Evolutionary conservation across 2,329 filamentous ascomycete species (phyloP), one percentile per base, ranked within the genome.

Genomic region (Salinomyces thailandicus): DNA sequence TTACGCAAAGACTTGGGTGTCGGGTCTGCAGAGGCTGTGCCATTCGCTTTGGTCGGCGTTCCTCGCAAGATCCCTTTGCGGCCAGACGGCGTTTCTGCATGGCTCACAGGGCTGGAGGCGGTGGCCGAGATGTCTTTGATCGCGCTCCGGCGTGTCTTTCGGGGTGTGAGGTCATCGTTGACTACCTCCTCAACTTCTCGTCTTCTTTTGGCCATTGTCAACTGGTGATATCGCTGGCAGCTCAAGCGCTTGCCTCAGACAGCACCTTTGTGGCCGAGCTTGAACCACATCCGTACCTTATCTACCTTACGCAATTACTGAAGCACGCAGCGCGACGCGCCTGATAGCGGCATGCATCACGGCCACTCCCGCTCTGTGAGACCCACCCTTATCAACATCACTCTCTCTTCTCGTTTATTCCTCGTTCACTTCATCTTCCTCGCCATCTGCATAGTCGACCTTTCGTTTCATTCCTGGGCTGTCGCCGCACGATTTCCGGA

Each of bases 1-100:
- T 62, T 68, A 12, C 66, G 54, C 26, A 59, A 54, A 3, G 65
- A 67, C 39, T 52, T 62, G 6, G 66, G 66, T 1, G 66, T 69
- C 2, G 49, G 49, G 14, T 52, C 50, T 0, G 48, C 43, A 18
- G 45, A 43, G n/a, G 32, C 38, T 5, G 44, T 24, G 9, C 44
- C 44, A 45, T 52, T 52, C 16, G 34, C 36, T 36, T 51, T 55
- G 15, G 33, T 47, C 5, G 50, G 50, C 13, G 50, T 59, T 9
- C 43, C 45, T 38, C 49, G 54, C 32, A 59, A 38, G 24, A 57
- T 58, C 16, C 54, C 56, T 33, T 52, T 55, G 16, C 50, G 49
- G 31, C 49, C 47, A 17, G 54, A 54, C 4, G 55, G 54, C 28
- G 55, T 58, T 35, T 47, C 49, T 12, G 47, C 43, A 13, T 37